These are phyloP conservation scores for Alternaria incomplexa DNA, from an alignment of 2,329 filamentous ascomycete genomes.

Conservation along the genomic window DNA sequence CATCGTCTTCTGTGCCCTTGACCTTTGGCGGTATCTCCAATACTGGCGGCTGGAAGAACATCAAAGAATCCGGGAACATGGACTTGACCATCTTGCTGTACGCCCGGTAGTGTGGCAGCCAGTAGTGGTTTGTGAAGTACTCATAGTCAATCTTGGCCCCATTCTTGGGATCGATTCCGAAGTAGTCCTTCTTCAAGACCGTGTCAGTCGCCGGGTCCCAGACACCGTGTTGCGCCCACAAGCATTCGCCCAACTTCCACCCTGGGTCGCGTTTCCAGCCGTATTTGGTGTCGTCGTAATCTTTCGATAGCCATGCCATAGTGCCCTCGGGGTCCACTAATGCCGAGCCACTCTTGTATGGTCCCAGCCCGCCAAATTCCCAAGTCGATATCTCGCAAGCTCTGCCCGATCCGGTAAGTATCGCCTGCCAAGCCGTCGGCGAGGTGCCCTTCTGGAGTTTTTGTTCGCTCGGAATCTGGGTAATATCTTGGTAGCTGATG, in stretches of 20 bases:
- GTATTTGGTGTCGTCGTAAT: slow-evolving; percentile 85
- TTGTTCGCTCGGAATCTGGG: slow-evolving; percentile 81
- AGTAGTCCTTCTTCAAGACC: slow-evolving; percentile 85
- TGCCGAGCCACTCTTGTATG: slow-evolving; percentile 83
- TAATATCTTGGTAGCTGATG: slow-evolving; percentile 82
- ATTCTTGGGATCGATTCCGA: slow-evolving; percentile 76
- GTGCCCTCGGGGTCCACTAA: slow-evolving; percentile 89
- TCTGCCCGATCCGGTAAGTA: slow-evolving; percentile 87
- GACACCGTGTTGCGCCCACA: slow-evolving; percentile 96
- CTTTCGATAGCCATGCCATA: slow-evolving; percentile 80
- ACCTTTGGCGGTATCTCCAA: slow-evolving; percentile 89
- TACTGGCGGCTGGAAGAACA: slow-evolving; percentile 90
- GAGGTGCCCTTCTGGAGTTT: slow-evolving; percentile 91
- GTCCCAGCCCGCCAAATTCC: slow-evolving; percentile 92
- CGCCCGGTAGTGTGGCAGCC: slow-evolving; percentile 81
- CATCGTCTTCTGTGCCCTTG: slow-evolving; percentile 87
- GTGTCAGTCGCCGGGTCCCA: slow-evolving; percentile 85
- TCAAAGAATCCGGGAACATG: slow-evolving; percentile 79
- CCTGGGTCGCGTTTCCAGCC: slow-evolving; percentile 85
- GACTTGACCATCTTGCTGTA: slow-evolving; percentile 77
- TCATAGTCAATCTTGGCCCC: slow-evolving; percentile 79
- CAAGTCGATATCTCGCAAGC: slow-evolving; percentile 89
- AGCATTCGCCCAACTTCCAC: slow-evolving; percentile 92
- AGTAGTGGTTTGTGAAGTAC: slow-evolving; percentile 89
- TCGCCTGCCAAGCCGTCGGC: slow-evolving; percentile 92